A percentile compares a stretch with the other conserved stretches of the same genome.
Evolutionary conservation across 306 rosid species (phyloP).

Genomic region (Ceratonia siliqua): DNA sequence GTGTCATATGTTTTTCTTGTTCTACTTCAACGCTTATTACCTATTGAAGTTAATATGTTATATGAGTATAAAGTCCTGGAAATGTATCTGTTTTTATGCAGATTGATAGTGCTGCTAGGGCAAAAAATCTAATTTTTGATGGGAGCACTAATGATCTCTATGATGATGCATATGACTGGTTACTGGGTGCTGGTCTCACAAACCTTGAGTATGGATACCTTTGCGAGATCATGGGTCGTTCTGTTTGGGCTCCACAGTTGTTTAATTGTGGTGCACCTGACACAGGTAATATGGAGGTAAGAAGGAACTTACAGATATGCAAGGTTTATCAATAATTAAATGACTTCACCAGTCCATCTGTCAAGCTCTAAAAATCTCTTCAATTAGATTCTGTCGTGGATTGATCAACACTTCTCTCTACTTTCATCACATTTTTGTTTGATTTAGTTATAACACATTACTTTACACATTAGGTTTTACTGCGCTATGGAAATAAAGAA

Average conservation of each 20-base stretch:
- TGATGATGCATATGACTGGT: conserved; percentile 45
- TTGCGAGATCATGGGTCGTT: conserved; percentile 96
- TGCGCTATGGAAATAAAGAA: conserved; percentile 84
- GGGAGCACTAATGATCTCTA: conserved; percentile 56
- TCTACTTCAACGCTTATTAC: background rate
- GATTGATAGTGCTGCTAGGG: conserved; percentile 93
- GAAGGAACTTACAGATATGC: conserved; percentile 31
- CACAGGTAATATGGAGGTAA: conserved; percentile 99
- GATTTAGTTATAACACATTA: conserved; percentile 23
- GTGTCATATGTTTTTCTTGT: background rate
- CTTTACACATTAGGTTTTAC: conserved; percentile 65
- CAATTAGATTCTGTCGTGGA: conserved; percentile 18
- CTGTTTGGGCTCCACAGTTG: conserved; percentile 93
- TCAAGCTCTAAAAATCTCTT: background rate
- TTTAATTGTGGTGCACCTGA: conserved; percentile 94
- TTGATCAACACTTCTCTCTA: conserved; percentile 11
- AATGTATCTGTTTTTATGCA: conserved; percentile 44
- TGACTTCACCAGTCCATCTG: background rate
- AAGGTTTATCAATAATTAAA: conserved; percentile 18
- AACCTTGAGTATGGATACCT: conserved; percentile 97
- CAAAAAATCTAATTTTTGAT: conserved; percentile 58
- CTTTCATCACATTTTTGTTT: conserved; percentile 7
- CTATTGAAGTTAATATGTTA: background rate
- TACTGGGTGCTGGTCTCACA: conserved; percentile 90
- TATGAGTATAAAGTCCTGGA: background rate